Percentiles rank a stretch among this genome's conserved stretches.
Evolutionary conservation across 108 stramenopile genomes (phyloP).

Genomic region (Craspedostauros australis): DNA sequence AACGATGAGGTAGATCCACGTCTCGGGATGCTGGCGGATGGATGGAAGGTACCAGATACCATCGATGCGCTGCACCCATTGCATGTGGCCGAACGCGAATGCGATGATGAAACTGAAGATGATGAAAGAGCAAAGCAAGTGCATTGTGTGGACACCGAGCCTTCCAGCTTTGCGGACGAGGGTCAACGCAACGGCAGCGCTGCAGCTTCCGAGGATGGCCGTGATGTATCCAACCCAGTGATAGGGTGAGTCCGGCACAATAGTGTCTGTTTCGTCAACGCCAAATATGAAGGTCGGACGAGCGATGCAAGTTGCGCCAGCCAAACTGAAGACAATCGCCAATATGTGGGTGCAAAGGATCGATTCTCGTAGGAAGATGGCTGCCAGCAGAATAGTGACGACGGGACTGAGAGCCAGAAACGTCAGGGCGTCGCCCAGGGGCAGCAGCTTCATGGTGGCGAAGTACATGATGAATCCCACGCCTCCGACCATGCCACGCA

Average conservation of each 20-base stretch:
- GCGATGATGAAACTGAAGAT: slow-evolving; percentile 20
- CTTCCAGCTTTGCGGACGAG: slow-evolving; percentile 25
- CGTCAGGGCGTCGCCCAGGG: slow-evolving; percentile 30
- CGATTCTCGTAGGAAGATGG: slow-evolving; percentile 9
- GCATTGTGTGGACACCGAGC: slow-evolving; percentile 19
- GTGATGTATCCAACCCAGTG: slow-evolving; percentile 32
- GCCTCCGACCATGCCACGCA: slow-evolving; percentile 22
- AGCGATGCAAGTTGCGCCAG: slow-evolving; percentile 16
- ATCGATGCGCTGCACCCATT: background rate
- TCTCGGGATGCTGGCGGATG: background rate
- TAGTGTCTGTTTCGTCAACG: background rate
- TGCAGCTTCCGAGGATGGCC: slow-evolving; percentile 6
- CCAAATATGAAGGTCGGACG: slow-evolving; percentile 27
- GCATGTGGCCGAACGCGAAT: slow-evolving; percentile 4
- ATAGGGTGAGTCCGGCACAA: too few species aligned
- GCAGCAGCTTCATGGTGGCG: slow-evolving; percentile 12
- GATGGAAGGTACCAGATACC: slow-evolving; percentile 13
- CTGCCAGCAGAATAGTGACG: slow-evolving; percentile 20
- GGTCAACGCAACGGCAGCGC: slow-evolving; percentile 10
- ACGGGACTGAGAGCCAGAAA: slow-evolving; percentile 25
- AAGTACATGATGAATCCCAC: slow-evolving; percentile 17
- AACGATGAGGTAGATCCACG: slow-evolving; percentile 9
- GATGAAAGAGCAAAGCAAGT: slow-evolving; percentile 24
- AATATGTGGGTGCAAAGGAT: slow-evolving; percentile 14
- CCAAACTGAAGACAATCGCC: slow-evolving; percentile 3